Conservation (phyloP, 1,139 yeast genomes). For the Hansenula sp. region DNA sequence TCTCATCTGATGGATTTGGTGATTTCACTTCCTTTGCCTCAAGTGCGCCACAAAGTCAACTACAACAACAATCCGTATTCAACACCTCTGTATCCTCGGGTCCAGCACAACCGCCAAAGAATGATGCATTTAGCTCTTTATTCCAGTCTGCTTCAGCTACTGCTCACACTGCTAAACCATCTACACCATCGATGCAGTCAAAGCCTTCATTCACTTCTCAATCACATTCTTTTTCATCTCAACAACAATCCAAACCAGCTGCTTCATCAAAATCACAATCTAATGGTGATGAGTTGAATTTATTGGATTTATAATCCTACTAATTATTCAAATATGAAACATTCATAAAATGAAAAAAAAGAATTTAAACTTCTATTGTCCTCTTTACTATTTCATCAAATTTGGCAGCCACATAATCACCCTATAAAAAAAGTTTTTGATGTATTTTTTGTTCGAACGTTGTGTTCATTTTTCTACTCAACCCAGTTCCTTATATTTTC, state of each 20-base stretch:
- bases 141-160: slow-evolving; percentile 68
- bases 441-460: no score
- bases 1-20: slow-evolving; percentile 19
- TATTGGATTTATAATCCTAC: slow-evolving; percentile 33
- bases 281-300: slow-evolving; percentile 35
- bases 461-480: no score
- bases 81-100: slow-evolving; percentile 27
- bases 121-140: slow-evolving; percentile 80
- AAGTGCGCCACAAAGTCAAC: slow-evolving; percentile 13
- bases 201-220: slow-evolving; percentile 11
- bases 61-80: slow-evolving; percentile 11
- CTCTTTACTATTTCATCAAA: no score
- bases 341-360: background rate
- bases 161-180: slow-evolving; percentile 15
- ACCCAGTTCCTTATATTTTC: no score
- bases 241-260: slow-evolving; percentile 12
- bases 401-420: no score
- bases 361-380: no score
- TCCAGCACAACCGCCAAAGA: slow-evolving; percentile 34
- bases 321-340: background rate
- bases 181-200: slow-evolving; percentile 6
- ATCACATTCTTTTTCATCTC: slow-evolving; percentile 16
- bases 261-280: slow-evolving; percentile 10
- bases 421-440: no score
- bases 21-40: slow-evolving; percentile 20